phyloP scores from a whole-genome alignment of 257 asterid species.

The Petrea volubilis region DNA sequence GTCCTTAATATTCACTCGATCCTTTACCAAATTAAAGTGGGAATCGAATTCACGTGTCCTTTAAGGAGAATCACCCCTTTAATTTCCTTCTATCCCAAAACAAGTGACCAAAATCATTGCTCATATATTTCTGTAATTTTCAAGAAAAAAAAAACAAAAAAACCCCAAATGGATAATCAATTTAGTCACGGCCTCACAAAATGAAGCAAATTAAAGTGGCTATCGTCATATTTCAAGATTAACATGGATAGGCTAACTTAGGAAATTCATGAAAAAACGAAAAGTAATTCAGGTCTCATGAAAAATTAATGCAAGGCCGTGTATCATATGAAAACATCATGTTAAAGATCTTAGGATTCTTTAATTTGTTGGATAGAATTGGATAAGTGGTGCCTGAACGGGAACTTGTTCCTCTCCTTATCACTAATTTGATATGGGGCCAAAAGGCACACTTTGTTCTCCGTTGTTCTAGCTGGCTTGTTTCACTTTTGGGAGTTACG shows the following conservation, averaged over 20 bases:
- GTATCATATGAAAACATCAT: conserved; percentile 53
- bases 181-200: conserved; percentile 28
- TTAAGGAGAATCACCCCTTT: conserved; percentile 16
- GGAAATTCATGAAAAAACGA: neutral
- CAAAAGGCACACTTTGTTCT: neutral
- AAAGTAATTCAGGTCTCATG: conserved; percentile 33
- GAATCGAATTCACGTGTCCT: conserved; percentile 41
- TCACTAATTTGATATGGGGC: neutral
- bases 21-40: conserved; percentile 21
- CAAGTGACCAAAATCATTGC: conserved; percentile 10
- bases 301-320: neutral
- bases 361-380: conserved; percentile 25
- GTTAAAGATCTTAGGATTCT: no score
- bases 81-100: conserved; percentile 15
- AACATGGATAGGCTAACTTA: conserved; percentile 8
- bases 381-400: conserved; percentile 3
- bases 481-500: no score
- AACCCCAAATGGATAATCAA: conserved; percentile 1
- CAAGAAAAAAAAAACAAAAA: neutral
- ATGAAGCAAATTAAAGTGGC: conserved; percentile 18
- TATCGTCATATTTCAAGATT: conserved; percentile 1
- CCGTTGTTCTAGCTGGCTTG: no score
- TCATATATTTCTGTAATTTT: neutral
- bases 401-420: neutral
- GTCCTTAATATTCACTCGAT: conserved; percentile 29